Evolutionary conservation across 208 protist species (phyloP).

Genomic region (Strigomonas galati): DNA sequence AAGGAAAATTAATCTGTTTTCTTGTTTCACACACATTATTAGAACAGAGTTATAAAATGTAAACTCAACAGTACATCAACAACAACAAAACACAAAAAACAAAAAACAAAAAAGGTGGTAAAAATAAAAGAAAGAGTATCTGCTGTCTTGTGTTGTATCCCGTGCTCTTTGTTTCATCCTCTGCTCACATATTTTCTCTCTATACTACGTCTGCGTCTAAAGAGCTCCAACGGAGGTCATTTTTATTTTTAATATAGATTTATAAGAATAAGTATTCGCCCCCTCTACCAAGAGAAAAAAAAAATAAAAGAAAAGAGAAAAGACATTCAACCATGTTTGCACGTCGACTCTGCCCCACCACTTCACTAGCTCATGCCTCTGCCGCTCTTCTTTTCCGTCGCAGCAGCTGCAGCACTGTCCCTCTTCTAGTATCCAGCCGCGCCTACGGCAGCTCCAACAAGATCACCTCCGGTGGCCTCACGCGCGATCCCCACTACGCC

Average conservation of each 20-base stretch:
- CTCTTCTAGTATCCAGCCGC: constrained; percentile 1
- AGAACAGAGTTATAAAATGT: too few species aligned
- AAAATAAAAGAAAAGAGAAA: not conserved
- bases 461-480: not conserved
- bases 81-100: too few species aligned
- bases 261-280: not conserved
- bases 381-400: not conserved
- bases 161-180: constrained; percentile 1
- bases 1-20: too few species aligned
- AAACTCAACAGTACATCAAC: too few species aligned
- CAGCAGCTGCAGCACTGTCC: not conserved
- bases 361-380: too few species aligned
- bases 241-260: not conserved
- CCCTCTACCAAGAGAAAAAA: constrained; percentile 2
- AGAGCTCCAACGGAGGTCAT: not conserved
- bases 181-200: constrained; percentile 1
- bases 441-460: constrained; percentile 6
- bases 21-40: too few species aligned
- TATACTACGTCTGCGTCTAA: not conserved
- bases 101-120: too few species aligned
- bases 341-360: too few species aligned
- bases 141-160: not conserved
- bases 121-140: too few species aligned
- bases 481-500: not conserved
- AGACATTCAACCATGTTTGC: not conserved